Conservation (phyloP, 192 early-diverging fungal species). For the Pilobolus umbonatus region DNA sequence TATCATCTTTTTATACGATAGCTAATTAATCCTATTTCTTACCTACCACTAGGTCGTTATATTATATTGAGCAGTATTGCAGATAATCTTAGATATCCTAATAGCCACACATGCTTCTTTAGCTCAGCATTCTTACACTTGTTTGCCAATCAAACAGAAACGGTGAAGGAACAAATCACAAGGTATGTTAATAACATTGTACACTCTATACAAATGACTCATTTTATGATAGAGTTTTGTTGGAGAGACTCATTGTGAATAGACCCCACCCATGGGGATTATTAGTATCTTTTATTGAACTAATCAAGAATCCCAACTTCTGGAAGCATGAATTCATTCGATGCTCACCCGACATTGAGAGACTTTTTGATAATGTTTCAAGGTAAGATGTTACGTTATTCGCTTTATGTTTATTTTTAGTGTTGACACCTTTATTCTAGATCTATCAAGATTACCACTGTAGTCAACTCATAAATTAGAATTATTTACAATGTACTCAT, state of each 20-base stretch:
- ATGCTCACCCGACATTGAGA: slow-evolving; percentile 74
- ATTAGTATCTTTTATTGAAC: slow-evolving; percentile 91
- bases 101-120: slow-evolving; percentile 93
- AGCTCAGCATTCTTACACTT: slow-evolving; percentile 80
- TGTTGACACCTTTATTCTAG: background rate
- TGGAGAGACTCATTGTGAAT: slow-evolving; percentile 95
- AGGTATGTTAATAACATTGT: slow-evolving; percentile 37
- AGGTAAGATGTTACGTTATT: slow-evolving; percentile 20
- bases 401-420: background rate
- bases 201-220: background rate
- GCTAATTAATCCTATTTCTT: background rate
- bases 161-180: slow-evolving; percentile 93
- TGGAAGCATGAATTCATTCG: slow-evolving; percentile 57
- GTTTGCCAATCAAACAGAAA: slow-evolving; percentile 68
- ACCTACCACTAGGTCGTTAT: slow-evolving; percentile 55
- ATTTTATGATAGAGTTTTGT: slow-evolving; percentile 60
- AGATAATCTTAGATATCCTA: slow-evolving; percentile 96
- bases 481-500: too few relatives aligned
- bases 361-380: slow-evolving; percentile 65
- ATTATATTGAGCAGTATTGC: slow-evolving; percentile 85
- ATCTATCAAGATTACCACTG: too few relatives aligned
- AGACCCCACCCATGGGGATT: slow-evolving; percentile 98
- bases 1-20: background rate
- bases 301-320: slow-evolving; percentile 84
- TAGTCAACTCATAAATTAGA: too few relatives aligned